Base-by-base conservation (phyloP, 163 green algal species). In the Scenedesmus sp. region DNA sequence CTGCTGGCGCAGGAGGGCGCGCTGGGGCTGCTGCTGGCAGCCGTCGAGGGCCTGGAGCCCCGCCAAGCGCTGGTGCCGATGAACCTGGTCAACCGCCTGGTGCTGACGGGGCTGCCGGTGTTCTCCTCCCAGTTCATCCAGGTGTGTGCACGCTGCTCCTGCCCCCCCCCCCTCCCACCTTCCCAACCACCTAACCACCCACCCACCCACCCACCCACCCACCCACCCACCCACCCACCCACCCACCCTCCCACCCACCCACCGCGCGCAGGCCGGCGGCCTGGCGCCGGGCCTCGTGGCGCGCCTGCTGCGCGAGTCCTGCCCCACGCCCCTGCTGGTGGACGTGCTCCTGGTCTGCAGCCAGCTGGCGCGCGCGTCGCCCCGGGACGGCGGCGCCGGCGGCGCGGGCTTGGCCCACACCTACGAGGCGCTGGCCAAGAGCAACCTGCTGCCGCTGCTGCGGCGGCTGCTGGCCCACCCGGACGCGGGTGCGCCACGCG, bases 281-380 rank as follows among this genome's bases (percentile, higher is more conserved):
- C 29, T 87, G 62, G 26, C 62, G 4, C 63, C 36, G 9, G 22
- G 67, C 4, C 29, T 76, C 17, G 28, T 86, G 58, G 83, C 90
- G 70, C 74, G 75, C 67, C 71, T 93, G 73, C 82, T 94, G 70
- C 48, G 74, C 1, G 77, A 85, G 0, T 54, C 53, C 33, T 89
- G 91, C 63, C 84, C 87, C 18, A 42, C 66, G 4, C 26, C 77
- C 0, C 64, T 97, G 45, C 84, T 98, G 62, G 87, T 94, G 24
- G 91, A 94, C 54, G 84, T 73, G 31, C 81, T 98, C 66, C 84
- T 97, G 2, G 81, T 92, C 9, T 51, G 92, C 24, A 89, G 75
- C 62, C 91, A 98, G 84, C 87, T 98, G 47, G 92, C 93, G 10
- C 86, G 93, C 29, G 77, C 90, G 34, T 26, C 57, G 29, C 45